Percentiles rank a stretch among this genome's conserved stretches.
phyloP scores from a whole-genome alignment of 495 filamentous ascomycete genomes.

The Tetracladium marchalianum region DNA sequence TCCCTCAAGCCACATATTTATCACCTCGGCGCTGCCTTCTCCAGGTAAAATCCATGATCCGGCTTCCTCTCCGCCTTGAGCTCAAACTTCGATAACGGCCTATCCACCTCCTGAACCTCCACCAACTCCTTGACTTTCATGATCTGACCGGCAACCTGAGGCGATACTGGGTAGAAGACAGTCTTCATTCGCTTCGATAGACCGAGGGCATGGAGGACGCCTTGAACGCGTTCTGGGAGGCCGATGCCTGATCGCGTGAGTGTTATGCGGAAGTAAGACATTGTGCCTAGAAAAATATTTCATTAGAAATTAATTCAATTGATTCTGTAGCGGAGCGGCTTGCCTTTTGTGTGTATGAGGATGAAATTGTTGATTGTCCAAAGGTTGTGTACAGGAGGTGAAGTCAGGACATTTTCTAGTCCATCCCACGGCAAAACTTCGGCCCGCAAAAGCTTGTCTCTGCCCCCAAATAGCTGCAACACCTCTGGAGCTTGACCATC shows the following conservation, averaged over 20 bases:
- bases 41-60: slow-evolving; percentile 77
- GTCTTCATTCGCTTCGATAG: slow-evolving; percentile 78
- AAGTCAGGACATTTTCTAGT: too few relatives aligned
- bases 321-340: not conserved
- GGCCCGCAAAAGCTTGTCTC: too few relatives aligned
- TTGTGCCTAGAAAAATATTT: slow-evolving; percentile 29
- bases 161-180: slow-evolving; percentile 83
- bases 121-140: slow-evolving; percentile 97
- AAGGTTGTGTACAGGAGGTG: too few relatives aligned
- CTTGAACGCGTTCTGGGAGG: slow-evolving; percentile 69
- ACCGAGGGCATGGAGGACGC: slow-evolving; percentile 81
- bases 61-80: slow-evolving; percentile 65
- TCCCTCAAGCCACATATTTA: not conserved
- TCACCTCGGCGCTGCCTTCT: slow-evolving; percentile 42
- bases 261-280: slow-evolving; percentile 93
- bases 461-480: not conserved
- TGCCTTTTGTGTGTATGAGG: not conserved
- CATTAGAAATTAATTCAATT: not conserved
- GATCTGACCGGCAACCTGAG: slow-evolving; percentile 85
- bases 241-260: slow-evolving; percentile 90
- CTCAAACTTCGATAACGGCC: slow-evolving; percentile 58
- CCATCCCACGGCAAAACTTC: too few relatives aligned
- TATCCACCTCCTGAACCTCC: slow-evolving; percentile 71
- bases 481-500: slow-evolving; percentile 3
- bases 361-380: not conserved